These are phyloP conservation scores for Prunus mongolica DNA, from an alignment of 306 rosid species.

Conservation along the genomic window DNA sequence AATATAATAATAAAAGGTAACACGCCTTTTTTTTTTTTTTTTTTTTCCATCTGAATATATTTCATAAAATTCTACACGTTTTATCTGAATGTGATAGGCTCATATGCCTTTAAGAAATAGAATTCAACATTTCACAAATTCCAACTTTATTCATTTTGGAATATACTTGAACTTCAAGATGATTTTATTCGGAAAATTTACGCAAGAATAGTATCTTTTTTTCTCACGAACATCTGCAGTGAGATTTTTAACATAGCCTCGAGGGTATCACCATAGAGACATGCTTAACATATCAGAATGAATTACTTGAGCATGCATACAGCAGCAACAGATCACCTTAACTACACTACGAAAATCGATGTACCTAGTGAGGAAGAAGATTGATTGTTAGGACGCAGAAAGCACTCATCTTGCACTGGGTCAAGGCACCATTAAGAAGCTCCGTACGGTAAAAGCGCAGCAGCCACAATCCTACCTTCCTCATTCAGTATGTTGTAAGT, in stretches of 20 bases:
- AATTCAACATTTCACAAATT: too few species aligned
- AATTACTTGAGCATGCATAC: not conserved
- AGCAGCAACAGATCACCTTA: not conserved
- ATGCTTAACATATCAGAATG: not conserved
- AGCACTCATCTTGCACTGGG: not conserved
- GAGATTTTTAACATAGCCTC: not conserved
- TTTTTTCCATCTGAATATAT: too few species aligned
- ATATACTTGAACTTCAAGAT: not conserved
- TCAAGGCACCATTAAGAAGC: conserved; percentile 44
- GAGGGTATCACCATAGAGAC: not conserved
- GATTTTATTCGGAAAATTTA: not conserved
- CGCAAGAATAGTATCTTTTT: not conserved
- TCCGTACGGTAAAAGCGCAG: conserved; percentile 65
- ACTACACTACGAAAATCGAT: not conserved
- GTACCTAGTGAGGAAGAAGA: not conserved
- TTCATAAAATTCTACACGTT: too few species aligned
- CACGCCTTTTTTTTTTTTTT: too few species aligned
- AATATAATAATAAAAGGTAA: too few species aligned
- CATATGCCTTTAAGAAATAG: too few species aligned
- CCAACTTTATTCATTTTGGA: too few species aligned
- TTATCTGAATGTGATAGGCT: too few species aligned
- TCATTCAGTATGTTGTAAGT: conserved; percentile 93
- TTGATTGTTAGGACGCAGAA: not conserved
- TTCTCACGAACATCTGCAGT: not conserved
- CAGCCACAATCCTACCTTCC: conserved; percentile 94